These are phyloP conservation scores for Aegilops umbellulata DNA, from an alignment of 176 grass and related monocot species.

Conservation along the genomic window DNA sequence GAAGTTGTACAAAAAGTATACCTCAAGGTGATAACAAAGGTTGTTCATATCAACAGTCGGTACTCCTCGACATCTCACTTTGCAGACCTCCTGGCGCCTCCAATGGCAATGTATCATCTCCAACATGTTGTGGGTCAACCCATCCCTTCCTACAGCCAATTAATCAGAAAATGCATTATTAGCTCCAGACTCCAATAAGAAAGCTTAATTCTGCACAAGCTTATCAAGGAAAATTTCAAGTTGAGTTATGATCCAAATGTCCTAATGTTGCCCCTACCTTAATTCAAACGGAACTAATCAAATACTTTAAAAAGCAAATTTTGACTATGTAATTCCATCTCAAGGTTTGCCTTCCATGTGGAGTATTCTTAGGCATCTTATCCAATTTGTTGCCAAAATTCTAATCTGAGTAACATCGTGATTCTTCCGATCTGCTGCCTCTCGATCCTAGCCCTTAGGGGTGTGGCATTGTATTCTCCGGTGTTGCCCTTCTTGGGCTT, in stretches of 20 bases:
- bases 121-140: constrained; percentile 99
- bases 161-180: constrained; percentile 23
- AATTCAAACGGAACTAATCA: constrained; percentile 4
- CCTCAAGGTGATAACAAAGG: constrained; percentile 79
- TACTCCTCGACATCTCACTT: constrained; percentile 93
- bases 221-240: constrained; percentile 6
- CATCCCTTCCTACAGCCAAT: constrained; percentile 81
- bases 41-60: constrained; percentile 97
- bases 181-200: constrained; percentile 13
- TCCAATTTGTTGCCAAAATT: not conserved
- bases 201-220: not conserved
- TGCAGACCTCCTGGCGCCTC: constrained; percentile 90
- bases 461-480: not conserved
- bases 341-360: not conserved
- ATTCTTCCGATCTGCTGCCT: not conserved
- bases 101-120: constrained; percentile 95
- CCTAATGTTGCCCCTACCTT: not conserved
- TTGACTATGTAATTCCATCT: not conserved
- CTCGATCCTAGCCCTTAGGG: not conserved
- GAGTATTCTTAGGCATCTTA: not conserved
- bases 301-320: not conserved
- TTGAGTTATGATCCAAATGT: not conserved
- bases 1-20: constrained; percentile 23
- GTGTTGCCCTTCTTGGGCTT: not conserved
- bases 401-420: not conserved